Base-by-base conservation (phyloP, 2,329 filamentous ascomycete genomes). In the Xylariaceae sp. region DNA sequence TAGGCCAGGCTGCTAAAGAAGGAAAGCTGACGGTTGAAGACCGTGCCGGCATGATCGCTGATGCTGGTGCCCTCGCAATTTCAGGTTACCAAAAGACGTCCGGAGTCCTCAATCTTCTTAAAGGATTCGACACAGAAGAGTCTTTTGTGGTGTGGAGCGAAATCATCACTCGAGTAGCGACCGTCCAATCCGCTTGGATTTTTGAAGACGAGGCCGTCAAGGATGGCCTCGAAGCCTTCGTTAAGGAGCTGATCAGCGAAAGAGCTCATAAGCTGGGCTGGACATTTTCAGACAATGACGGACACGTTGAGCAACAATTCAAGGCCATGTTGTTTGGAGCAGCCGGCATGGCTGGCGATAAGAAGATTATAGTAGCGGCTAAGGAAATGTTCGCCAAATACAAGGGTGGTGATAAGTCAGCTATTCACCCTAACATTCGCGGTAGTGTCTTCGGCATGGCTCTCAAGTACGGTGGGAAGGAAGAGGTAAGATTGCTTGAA, bases 101-200 rank as follows among this genome's bases (percentile, higher is more conserved):
- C 13, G 92, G 91, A 10, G 82, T 96, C 46, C 76, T 97, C 36
- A 92, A 88, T 48, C 81, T 97, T 11, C 80, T 97, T 49, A 89
- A 95, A 71, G 87, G 89, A 43, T 94, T 97, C 57, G 89, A 90
- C 71, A 81, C 85, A 1, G 93, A 97, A 75, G 79, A 85, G 1
- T 90, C 96, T 66, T 97, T 92, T 62, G 90, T 97, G 32, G 93
- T 97, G 3, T 97, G 93, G 93, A 92, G 91, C 62, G 92, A 97
- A 72, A 90, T 97, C 54, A 82, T 92, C 43, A 82, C 88, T 39
- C 87, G 92, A 40, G 82, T 97, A 54, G 84, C 83, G 20, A 81
- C 86, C n/a, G 82, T 97, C 29, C 88, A 92, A 62, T 83, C 83
- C 47, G 89, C 93, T 6, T 97, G 92, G 92, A 79, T 93, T 41